These are phyloP conservation scores for Fusarium verrucosum DNA, from an alignment of 2,329 filamentous ascomycete species.

Conservation along the genomic window DNA sequence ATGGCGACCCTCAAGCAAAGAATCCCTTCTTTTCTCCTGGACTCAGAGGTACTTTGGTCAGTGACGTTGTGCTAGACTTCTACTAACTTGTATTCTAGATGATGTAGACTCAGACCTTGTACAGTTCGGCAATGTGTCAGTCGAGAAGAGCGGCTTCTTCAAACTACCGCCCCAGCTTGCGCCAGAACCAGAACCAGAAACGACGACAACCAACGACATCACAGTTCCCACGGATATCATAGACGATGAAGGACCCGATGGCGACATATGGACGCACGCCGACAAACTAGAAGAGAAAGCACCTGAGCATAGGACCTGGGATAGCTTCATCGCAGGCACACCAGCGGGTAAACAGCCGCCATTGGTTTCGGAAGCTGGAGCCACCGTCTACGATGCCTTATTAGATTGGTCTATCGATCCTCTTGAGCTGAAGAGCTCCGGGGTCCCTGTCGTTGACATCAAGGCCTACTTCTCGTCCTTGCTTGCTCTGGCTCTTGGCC, in stretches of 20 bases:
- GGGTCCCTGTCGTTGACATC: conserved; percentile 57
- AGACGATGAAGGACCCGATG: conserved; percentile 10
- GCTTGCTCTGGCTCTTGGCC: conserved; percentile 72
- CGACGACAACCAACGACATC: conserved; percentile 8
- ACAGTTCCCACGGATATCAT: conserved; percentile 6
- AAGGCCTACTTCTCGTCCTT: conserved; percentile 65
- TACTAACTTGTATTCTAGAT: conserved; percentile 20
- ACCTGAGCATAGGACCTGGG: conserved; percentile 72
- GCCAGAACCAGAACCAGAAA: conserved; percentile 7
- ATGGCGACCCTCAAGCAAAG: conserved; percentile 20
- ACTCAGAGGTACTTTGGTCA: conserved; percentile 44
- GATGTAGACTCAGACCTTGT: conserved; percentile 24
- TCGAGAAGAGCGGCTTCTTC: conserved; percentile 48
- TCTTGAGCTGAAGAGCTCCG: conserved; percentile 50
- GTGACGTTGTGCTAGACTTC: not conserved
- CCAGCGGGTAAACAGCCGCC: conserved; percentile 52
- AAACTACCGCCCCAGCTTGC: conserved; percentile 35
- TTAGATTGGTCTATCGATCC: conserved; percentile 56
- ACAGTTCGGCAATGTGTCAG: conserved; percentile 31
- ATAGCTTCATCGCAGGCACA: conserved; percentile 64
- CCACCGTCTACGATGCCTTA: conserved; percentile 71
- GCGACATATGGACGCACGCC: conserved; percentile 58
- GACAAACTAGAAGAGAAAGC: conserved; percentile 45
- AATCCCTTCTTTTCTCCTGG: conserved; percentile 57
- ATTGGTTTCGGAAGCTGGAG: conserved; percentile 75